Evolutionary conservation across 2,329 filamentous ascomycete genomes (phyloP), one percentile per base, ranked within the genome.

Genomic region (Beauveria pseudobassiana): DNA sequence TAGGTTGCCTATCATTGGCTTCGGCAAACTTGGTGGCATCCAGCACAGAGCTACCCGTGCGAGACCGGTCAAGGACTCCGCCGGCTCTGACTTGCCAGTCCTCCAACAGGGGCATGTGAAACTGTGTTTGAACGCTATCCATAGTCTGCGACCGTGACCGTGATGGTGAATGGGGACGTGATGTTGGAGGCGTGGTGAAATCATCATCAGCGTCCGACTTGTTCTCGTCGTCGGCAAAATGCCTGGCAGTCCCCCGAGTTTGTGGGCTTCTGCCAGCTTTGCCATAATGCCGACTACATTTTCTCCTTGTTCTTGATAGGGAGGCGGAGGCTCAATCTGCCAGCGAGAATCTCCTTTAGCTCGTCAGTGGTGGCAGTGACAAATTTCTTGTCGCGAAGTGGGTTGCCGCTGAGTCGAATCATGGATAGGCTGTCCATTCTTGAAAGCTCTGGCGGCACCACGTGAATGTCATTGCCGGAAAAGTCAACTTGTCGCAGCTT

Each of bases 331-430:
- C 70, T 86, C 64, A 93, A 76, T 28, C 90, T 84, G 42, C 81
- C 81, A 22, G 83, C 82, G 49, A 97, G 76, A 49, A 87, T 85
- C 48, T 84, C 82, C 74, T 96, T 96, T 64, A 98, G 78, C 59
- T 95, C 89, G 16, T 91, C 89, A 0, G 90, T 92, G 24, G 83
- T 82, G 76, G 96, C 90, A 0, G 85, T 88, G 16, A 93, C 79
- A 67, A 95, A 91, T 71, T 92, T 96, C 71, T 89, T 92, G 71
- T 97, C 92, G 16, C 90, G 83, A 16, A 99, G 77, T 0, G 95
- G 95, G 69, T 99, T 99, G n/a, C 91, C 92, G 49, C 87, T 87
- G 38, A 99, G 79, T 5, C 87, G 86, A 48, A 98, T 82, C 70
- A 87, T 87, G 22, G 86, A 82, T 10, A 99, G 77, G 50, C 76